phyloP scores from a whole-genome alignment of 345 rosid species.

The Populus pruinosa region DNA sequence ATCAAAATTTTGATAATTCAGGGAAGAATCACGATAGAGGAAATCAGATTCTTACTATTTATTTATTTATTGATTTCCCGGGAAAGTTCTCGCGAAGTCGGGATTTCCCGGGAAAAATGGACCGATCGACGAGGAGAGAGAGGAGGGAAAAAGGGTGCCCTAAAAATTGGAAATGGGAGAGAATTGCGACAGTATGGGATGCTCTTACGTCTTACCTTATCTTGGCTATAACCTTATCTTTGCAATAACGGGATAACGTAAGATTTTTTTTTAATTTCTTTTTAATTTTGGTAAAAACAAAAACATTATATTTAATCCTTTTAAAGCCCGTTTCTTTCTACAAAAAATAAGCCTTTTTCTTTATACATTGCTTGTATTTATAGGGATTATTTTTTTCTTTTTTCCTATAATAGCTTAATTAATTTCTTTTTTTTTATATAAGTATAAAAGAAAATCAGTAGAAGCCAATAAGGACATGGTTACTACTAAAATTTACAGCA shows the following conservation, averaged over 20 bases:
- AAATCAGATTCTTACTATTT: background rate
- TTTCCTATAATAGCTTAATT: too few relatives aligned
- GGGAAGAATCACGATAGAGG: background rate
- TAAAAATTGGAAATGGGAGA: background rate
- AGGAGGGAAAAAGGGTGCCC: background rate
- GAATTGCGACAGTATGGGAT: background rate
- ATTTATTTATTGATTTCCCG: background rate
- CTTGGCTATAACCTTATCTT: background rate
- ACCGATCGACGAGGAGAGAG: conserved; percentile 33
- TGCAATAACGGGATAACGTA: background rate
- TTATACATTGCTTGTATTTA: too few relatives aligned
- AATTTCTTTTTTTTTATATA: too few relatives aligned
- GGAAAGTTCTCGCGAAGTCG: conserved; percentile 13
- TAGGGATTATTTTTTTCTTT: too few relatives aligned
- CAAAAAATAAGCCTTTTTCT: too few relatives aligned
- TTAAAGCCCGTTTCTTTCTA: too few relatives aligned
- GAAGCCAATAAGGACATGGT: too few relatives aligned
- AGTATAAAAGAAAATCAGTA: too few relatives aligned
- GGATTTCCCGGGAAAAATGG: conserved; percentile 33
- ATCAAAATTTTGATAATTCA: background rate
- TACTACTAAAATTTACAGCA: too few relatives aligned
- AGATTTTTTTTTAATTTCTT: background rate
- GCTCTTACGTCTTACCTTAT: too few relatives aligned
- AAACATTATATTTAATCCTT: too few relatives aligned
- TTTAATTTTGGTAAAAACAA: too few relatives aligned